Percentiles rank a stretch among this genome's conserved stretches.
phyloP scores from a whole-genome alignment of 1,284 basidiomycete genomes.

The Vanrija sp. region DNA sequence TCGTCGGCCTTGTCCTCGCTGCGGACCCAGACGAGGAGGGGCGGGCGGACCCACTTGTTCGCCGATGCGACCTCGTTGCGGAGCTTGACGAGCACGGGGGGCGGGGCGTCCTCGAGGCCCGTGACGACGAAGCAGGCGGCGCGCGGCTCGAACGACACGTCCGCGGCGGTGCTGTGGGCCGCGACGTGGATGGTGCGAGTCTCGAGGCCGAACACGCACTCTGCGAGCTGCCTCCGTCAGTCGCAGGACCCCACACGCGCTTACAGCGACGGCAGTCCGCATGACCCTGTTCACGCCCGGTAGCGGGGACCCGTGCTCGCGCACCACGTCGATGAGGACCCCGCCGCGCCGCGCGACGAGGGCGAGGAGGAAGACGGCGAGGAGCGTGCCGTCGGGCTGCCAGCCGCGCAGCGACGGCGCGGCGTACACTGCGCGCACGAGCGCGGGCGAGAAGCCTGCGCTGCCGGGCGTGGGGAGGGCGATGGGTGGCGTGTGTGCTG shows the following conservation, averaged over 20 bases:
- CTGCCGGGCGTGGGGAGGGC: conserved; percentile 10
- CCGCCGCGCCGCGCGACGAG: conserved; percentile 35
- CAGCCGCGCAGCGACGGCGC: conserved; percentile 18
- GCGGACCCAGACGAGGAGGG: conserved; percentile 39
- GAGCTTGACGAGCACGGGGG: conserved; percentile 30
- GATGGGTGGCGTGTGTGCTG: not conserved
- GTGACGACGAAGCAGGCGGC: conserved; percentile 28
- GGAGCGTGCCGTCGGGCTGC: conserved; percentile 25
- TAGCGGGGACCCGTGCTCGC: not conserved
- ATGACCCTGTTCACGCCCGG: not conserved
- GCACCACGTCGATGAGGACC: conserved; percentile 29
- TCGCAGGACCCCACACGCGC: not conserved
- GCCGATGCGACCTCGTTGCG: conserved; percentile 1
- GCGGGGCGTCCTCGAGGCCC: conserved; percentile 28
- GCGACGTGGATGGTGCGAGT: conserved; percentile 16
- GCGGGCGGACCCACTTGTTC: conserved; percentile 6
- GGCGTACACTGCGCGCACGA: conserved; percentile 2
- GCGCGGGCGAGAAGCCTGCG: conserved; percentile 3
- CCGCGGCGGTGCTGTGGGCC: not conserved
- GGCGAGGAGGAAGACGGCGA: conserved; percentile 32
- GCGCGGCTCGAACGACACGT: not conserved
- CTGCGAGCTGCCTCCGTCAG: conserved; percentile 15
- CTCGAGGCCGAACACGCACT: conserved; percentile 28
- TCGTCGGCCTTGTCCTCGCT: conserved; percentile 18
- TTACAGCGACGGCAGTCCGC: not conserved